Evolutionary conservation across 1,284 basidiomycete genomes (phyloP), one percentile per base, ranked within the genome.

Genomic region (Leccinum pachyderme): DNA sequence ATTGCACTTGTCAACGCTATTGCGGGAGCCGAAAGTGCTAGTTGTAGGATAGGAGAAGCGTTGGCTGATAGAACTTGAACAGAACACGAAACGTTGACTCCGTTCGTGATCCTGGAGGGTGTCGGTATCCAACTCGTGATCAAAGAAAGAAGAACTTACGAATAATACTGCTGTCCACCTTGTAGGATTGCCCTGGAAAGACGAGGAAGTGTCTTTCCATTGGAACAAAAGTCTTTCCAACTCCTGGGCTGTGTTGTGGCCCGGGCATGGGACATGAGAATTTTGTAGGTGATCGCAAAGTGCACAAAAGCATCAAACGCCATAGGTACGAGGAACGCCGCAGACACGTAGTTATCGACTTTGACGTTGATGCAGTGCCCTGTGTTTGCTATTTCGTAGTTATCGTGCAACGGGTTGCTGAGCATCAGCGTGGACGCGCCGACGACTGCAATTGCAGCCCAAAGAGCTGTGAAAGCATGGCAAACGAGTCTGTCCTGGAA

Each of bases 91-190:
- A 65, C 3, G 29, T 70, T 70, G 47, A 59, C 32, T n/a, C 60
- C 57, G 13, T 28, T 59, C 6, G 66, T 67, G 12, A 70, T 56
- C 46, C 65, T 70, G 31, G 37, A 28, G 27, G 27, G 15, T 43
- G 15, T 56, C 13, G n/a, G 24, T 18, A 35, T 27, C 33, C 11
- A 47, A 54, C 35, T 9, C 1, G 49, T 13, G 15, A 37, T n/a
- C 9, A 13, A 12, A 39, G 4, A 15, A 25, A 35, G 15, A 25
- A 22, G 27, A 33, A 45, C 57, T n/a, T 53, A 67, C 71, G 62
- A 22, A 47, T 72, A 68, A 50, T 73, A 73, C 47, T 56, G 61
- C 44, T 73, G 67, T 28, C 72, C 71, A 9, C 66, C 66, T 24
- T 55, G 52, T 32, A 72, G 47, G 11, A 73, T 18, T 13, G 67